phyloP scores from a whole-genome alignment of 78 protist genomes.

The Parvularia atlantis region DNA sequence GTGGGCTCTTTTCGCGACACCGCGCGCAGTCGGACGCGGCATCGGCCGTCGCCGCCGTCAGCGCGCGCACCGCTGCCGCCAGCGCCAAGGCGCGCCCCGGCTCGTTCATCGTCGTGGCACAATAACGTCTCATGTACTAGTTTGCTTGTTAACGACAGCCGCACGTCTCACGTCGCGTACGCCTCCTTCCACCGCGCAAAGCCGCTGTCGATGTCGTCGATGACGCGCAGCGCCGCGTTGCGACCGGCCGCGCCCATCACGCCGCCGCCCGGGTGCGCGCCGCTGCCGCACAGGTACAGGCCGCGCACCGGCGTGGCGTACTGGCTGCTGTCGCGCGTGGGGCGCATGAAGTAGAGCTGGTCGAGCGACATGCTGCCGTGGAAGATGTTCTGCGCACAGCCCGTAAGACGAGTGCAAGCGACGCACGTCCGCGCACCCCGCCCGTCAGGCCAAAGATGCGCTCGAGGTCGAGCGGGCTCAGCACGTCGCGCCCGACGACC shows the following conservation, averaged over 20 bases:
- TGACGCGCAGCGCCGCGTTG: too few relatives aligned
- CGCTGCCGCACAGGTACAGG: neutral
- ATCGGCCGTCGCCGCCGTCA: too few relatives aligned
- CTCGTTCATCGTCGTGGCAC: too few relatives aligned
- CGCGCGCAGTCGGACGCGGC: too few relatives aligned
- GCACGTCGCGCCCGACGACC: slow-evolving; percentile 24
- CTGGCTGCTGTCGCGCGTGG: neutral
- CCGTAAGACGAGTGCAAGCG: neutral
- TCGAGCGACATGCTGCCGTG: slow-evolving; percentile 35
- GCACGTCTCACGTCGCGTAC: too few relatives aligned
- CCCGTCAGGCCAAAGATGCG: slow-evolving; percentile 23
- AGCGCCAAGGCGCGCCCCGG: too few relatives aligned
- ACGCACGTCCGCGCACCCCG: neutral
- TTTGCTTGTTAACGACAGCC: too few relatives aligned
- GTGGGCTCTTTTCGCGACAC: too few relatives aligned
- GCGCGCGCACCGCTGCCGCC: too few relatives aligned
- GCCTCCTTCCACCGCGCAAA: too few relatives aligned
- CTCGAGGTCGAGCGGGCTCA: slow-evolving; percentile 45
- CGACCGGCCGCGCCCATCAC: slow-evolving; percentile 58
- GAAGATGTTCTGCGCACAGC: slow-evolving; percentile 26
- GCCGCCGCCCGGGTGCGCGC: slow-evolving; percentile 46
- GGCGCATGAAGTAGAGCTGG: slow-evolving; percentile 30
- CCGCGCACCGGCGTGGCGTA: slow-evolving; percentile 17
- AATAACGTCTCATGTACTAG: too few relatives aligned
- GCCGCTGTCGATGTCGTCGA: too few relatives aligned